Conservation (phyloP, 495 filamentous ascomycete species). For the Neurospora pannonica region DNA sequence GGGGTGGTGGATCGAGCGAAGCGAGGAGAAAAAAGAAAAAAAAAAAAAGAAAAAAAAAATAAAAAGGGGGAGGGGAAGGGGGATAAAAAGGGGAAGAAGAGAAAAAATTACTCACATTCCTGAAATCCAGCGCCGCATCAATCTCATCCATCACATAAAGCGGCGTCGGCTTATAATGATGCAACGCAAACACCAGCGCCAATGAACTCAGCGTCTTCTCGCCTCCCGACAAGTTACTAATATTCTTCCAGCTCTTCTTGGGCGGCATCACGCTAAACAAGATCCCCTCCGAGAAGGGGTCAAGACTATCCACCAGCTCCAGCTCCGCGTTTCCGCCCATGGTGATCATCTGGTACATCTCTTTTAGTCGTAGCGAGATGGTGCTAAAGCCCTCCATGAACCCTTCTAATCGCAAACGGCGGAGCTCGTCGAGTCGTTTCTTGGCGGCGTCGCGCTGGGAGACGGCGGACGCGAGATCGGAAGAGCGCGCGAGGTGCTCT, state of each 20-base stretch:
- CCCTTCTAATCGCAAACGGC: conserved; percentile 79
- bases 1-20: not conserved
- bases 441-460: conserved; percentile 74
- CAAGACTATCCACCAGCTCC: conserved; percentile 88
- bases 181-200: conserved; percentile 91
- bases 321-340: conserved; percentile 99
- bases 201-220: conserved; percentile 94
- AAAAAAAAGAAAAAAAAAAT: conserved; percentile 9
- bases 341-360: conserved; percentile 99
- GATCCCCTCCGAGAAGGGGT: conserved; percentile 96
- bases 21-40: not conserved
- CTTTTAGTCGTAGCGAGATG: conserved; percentile 92
- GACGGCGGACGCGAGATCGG: conserved; percentile 69
- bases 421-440: conserved; percentile 80
- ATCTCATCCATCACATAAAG: conserved; percentile 99
- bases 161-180: conserved; percentile 96
- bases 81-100: conserved; percentile 10
- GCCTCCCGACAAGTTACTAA: conserved; percentile 84
- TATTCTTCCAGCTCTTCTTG: conserved; percentile 99
- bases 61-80: not conserved
- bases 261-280: conserved; percentile 97
- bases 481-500: conserved; percentile 72
- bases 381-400: conserved; percentile 97
- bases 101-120: conserved; percentile 59
- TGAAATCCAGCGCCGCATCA: conserved; percentile 93